Evolutionary conservation across 129 eudicot species (phyloP).

Genomic region (Pulicaria dysenterica): DNA sequence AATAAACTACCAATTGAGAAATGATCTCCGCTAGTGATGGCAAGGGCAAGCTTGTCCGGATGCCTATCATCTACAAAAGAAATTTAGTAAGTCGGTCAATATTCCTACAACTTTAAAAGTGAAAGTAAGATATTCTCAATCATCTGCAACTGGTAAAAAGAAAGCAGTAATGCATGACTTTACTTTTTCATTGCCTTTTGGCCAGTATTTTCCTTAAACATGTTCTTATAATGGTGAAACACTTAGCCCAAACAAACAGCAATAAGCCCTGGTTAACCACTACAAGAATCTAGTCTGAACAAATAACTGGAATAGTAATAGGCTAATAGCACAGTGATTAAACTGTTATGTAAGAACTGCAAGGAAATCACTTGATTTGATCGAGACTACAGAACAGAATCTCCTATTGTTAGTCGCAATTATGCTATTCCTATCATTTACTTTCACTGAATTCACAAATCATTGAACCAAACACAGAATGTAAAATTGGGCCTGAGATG

Average conservation of each 20-base stretch:
- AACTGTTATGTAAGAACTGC: slow-evolving; percentile 10
- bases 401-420: not conserved
- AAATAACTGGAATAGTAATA: not conserved
- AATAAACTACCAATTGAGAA: slow-evolving; percentile 68
- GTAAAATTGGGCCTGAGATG: not conserved
- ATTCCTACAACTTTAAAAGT: slow-evolving; percentile 30
- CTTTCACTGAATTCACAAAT: slow-evolving; percentile 21
- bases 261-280: slow-evolving; percentile 3
- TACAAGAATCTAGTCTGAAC: not conserved
- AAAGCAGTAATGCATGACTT: slow-evolving; percentile 17
- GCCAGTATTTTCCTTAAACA: slow-evolving; percentile 10
- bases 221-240: slow-evolving; percentile 3
- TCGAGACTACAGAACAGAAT: slow-evolving; percentile 1
- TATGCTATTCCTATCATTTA: not conserved
- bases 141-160: slow-evolving; percentile 25
- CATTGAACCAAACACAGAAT: not conserved
- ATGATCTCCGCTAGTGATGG: slow-evolving; percentile 67
- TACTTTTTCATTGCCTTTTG: slow-evolving; percentile 28
- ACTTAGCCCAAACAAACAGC: not conserved
- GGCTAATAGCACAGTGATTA: not conserved
- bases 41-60: slow-evolving; percentile 79
- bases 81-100: slow-evolving; percentile 25
- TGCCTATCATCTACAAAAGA: slow-evolving; percentile 71
- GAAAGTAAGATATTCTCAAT: slow-evolving; percentile 40
- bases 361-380: slow-evolving; percentile 5